Base-by-base conservation (phyloP, 2,329 filamentous ascomycete genomes). In the Beauveria rudraprayagi region DNA sequence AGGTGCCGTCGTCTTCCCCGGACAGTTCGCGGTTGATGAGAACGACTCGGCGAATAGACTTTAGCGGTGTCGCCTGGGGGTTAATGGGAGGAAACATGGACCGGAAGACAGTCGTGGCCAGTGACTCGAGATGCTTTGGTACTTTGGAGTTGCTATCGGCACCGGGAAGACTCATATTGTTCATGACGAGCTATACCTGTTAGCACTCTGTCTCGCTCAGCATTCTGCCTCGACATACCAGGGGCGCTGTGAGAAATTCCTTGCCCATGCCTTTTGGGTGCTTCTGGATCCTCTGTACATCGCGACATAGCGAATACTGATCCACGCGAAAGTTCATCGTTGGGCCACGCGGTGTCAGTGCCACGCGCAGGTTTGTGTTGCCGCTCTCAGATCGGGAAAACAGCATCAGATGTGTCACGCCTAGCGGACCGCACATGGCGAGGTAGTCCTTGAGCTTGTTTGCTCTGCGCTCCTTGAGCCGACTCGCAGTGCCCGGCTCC, bases 21-120 rank as follows among this genome's bases (percentile, higher is more conserved):
- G 78, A 75, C 59, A 77, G 76, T 71, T 96, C 91, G 64, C 94
- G 87, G 74, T 97, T 96, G 61, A 99, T 77, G 22, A 99, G 83
- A 61, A 99, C 83, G 0, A 97, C 90, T 70, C 94, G 86, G 65
- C 90, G 89, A 71, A 99, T 97, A n/a, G 91, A 92, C 68, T 91
- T 89, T 41, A 99, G 82, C 1, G 94, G 91, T 2, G 91, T 96
- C 34, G 85, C 84, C 74, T 96, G 91, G 0, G 94, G 94, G 68
- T 94, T 94, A 73, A 99, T 97, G 1, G 92, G 91, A 4, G 94
- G 93, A 70, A 99, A 97, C 41, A 99, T 84, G 8, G 91, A 96
- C 74, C 97, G 93, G 76, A 97, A 99, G 69, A 97, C 87, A 51
- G 92, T 95, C 2, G 92, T 97, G 3, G 92, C 87, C 37, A 99